phyloP scores from a whole-genome alignment of 2,329 filamentous ascomycete species.

The Fusarium compactum region DNA sequence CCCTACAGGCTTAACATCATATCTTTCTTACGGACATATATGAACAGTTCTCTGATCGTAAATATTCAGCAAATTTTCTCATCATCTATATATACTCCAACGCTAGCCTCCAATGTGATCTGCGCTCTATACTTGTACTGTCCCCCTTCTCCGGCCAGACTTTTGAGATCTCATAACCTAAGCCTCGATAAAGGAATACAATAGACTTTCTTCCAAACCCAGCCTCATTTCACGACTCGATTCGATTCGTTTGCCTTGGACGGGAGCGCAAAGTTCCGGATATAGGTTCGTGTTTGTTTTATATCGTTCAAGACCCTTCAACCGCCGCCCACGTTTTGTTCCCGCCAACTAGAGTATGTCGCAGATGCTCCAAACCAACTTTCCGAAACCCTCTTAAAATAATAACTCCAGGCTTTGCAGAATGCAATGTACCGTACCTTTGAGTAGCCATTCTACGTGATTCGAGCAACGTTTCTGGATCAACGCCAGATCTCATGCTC shows the following conservation, averaged over 20 bases:
- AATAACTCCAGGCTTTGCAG: conserved; percentile 46
- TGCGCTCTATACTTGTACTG: conserved; percentile 7
- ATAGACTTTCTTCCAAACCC: neutral
- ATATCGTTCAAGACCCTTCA: conserved; percentile 31
- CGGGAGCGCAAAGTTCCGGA: conserved; percentile 17
- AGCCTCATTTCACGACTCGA: conserved; percentile 4
- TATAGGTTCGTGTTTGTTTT: conserved; percentile 33
- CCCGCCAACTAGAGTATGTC: conserved; percentile 33
- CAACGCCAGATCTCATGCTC: conserved; percentile 7
- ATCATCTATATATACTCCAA: conserved; percentile 27
- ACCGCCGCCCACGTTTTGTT: conserved; percentile 38
- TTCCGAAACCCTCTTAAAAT: conserved; percentile 32
- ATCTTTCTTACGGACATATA: neutral
- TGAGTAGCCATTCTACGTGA: conserved; percentile 43
- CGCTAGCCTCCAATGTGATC: neutral
- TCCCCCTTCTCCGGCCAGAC: neutral
- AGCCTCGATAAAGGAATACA: neutral
- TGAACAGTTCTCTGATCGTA: neutral
- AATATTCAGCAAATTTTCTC: conserved; percentile 4
- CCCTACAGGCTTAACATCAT: neutral
- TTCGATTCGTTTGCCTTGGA: neutral
- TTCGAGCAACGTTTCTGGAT: conserved; percentile 31
- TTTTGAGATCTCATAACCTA: conserved; percentile 12
- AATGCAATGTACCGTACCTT: conserved; percentile 46
- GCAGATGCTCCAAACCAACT: conserved; percentile 41